phyloP scores from a whole-genome alignment of 2,329 filamentous ascomycete genomes.

The Penicillium sp. region DNA sequence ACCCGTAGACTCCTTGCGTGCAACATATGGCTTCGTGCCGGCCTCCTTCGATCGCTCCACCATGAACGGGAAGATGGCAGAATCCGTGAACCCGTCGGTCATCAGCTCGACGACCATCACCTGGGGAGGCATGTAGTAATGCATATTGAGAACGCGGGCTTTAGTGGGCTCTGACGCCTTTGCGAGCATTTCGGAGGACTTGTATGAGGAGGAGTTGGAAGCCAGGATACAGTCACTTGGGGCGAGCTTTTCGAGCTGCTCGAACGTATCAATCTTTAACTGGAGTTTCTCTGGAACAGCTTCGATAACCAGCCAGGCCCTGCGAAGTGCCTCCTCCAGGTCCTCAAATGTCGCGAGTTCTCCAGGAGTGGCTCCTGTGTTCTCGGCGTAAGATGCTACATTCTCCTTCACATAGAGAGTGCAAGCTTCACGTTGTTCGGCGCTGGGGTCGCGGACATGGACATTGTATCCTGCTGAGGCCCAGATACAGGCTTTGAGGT shows the following conservation, averaged over 20 bases:
- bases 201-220: conserved; percentile 57
- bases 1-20: conserved; percentile 53
- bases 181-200: conserved; percentile 52
- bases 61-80: conserved; percentile 51
- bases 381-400: conserved; percentile 33
- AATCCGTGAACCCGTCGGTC: conserved; percentile 52
- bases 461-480: conserved; percentile 38
- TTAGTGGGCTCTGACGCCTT: conserved; percentile 44
- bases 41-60: conserved; percentile 43
- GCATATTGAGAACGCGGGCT: conserved; percentile 51
- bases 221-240: conserved; percentile 53
- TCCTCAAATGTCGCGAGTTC: conserved; percentile 38
- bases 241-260: conserved; percentile 47
- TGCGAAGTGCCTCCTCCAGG: conserved; percentile 44
- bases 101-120: conserved; percentile 55
- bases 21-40: conserved; percentile 47
- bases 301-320: conserved; percentile 59
- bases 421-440: conserved; percentile 32
- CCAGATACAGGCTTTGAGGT: conserved; percentile 32
- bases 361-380: conserved; percentile 34
- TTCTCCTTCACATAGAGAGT: conserved; percentile 40
- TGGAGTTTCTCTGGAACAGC: conserved; percentile 55
- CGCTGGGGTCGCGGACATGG: conserved; percentile 33
- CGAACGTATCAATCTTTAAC: conserved; percentile 54
- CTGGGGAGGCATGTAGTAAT: conserved; percentile 56